A percentile compares a stretch with the other conserved stretches of the same genome.
These are phyloP conservation scores for Spongospora subterranea DNA, from an alignment of 208 protist genomes.

Conservation along the genomic window DNA sequence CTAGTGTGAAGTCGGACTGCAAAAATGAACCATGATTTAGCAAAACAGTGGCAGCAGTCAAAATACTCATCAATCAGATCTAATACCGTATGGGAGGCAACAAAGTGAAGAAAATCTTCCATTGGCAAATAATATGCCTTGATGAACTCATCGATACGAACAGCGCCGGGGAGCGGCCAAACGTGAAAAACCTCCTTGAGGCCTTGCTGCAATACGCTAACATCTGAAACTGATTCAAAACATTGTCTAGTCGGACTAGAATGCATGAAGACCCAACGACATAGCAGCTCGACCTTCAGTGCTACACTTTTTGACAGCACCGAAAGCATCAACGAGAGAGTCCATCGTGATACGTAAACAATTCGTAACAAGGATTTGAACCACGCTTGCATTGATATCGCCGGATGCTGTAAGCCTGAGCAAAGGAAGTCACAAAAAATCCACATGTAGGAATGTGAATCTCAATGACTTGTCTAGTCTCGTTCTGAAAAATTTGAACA, in stretches of 20 bases:
- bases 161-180: neutral
- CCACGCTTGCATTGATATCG: neutral
- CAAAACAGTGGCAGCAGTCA: neutral
- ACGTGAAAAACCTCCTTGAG: neutral
- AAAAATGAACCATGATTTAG: neutral
- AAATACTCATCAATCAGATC: neutral
- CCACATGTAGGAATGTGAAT: neutral
- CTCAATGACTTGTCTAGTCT: neutral
- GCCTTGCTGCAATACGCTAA: neutral
- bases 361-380: neutral
- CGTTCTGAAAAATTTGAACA: neutral
- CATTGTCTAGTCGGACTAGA: no score
- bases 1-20: constrained; percentile 25
- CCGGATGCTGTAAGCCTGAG: neutral
- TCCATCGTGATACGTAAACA: constrained; percentile 27
- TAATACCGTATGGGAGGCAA: neutral
- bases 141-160: constrained; percentile 38
- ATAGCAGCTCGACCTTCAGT: constrained; percentile 28
- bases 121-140: constrained; percentile 50
- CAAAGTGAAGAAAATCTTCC: neutral
- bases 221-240: no score
- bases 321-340: constrained; percentile 20
- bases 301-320: constrained; percentile 1
- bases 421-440: neutral
- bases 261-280: constrained; percentile 12